phyloP scores from a whole-genome alignment of 768 basidiomycete species.

The Mycena venus region DNA sequence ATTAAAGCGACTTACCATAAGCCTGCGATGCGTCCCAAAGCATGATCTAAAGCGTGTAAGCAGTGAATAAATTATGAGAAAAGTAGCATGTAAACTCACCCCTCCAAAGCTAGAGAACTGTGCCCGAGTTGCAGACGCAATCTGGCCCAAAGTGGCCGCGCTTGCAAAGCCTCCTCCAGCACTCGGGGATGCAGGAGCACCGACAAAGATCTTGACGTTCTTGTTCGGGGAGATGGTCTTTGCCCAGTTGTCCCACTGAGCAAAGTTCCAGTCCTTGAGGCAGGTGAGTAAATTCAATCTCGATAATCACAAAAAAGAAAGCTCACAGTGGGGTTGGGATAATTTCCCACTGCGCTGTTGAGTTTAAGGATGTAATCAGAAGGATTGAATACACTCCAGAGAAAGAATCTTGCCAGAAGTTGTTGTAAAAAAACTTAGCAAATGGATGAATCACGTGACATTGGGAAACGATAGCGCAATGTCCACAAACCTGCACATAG shows the following conservation, averaged over 20 bases:
- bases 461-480: slow-evolving; percentile 43
- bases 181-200: slow-evolving; percentile 63
- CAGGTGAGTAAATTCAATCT: slow-evolving; percentile 28
- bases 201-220: slow-evolving; percentile 71
- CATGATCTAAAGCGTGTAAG: neutral
- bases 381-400: neutral
- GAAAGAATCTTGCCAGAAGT: slow-evolving; percentile 57
- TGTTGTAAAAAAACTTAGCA: slow-evolving; percentile 59
- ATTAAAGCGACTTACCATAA: slow-evolving; percentile 13
- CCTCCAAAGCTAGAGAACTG: slow-evolving; percentile 73
- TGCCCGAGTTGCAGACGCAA: slow-evolving; percentile 60
- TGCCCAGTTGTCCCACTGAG: slow-evolving; percentile 71
- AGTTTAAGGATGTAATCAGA: no score
- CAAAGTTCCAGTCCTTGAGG: slow-evolving; percentile 63
- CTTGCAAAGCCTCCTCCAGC: slow-evolving; percentile 66
- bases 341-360: slow-evolving; percentile 2
- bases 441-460: slow-evolving; percentile 13
- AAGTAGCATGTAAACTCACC: slow-evolving; percentile 46
- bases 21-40: slow-evolving; percentile 32
- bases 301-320: neutral
- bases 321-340: neutral
- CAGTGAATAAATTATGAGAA: no score
- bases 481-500: slow-evolving; percentile 73
- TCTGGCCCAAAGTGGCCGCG: slow-evolving; percentile 54
- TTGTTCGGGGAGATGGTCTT: slow-evolving; percentile 68